Percentiles rank a stretch among this genome's conserved stretches.
Evolutionary conservation across 2,329 filamentous ascomycete species (phyloP).

Genomic region (Fusarium penzigii): DNA sequence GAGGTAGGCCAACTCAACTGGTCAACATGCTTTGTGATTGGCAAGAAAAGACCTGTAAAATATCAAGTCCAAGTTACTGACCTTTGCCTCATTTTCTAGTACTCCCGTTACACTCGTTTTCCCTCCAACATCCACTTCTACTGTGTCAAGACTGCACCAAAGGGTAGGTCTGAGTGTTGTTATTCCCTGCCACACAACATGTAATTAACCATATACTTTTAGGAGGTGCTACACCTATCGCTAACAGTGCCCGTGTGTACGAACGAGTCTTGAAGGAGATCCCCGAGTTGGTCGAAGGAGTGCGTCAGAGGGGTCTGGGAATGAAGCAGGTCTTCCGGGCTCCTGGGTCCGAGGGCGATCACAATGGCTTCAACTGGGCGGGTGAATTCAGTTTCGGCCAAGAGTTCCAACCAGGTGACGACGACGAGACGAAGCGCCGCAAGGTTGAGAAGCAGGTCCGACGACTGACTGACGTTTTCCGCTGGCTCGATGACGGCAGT

Average conservation of each 20-base stretch:
- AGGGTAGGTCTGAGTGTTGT: constrained; percentile 1
- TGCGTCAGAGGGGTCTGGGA: constrained; percentile 5
- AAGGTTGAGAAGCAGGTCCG: constrained; percentile 15
- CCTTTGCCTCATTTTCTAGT: background rate
- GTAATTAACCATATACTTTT: no score
- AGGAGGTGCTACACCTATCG: constrained; percentile 12
- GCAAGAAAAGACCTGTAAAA: no score
- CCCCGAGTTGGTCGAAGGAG: constrained; percentile 7
- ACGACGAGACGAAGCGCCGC: constrained; percentile 4
- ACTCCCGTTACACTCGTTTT: constrained; percentile 15
- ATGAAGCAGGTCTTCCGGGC: constrained; percentile 17
- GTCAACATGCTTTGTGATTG: no score
- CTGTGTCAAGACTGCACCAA: constrained; percentile 13
- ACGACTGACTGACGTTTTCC: constrained; percentile 10
- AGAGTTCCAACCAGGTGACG: constrained; percentile 1
- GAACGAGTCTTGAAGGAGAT: constrained; percentile 9
- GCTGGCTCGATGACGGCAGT: constrained; percentile 12
- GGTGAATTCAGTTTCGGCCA: constrained; percentile 15
- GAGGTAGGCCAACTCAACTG: constrained; percentile 1
- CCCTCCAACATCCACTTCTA: constrained; percentile 18
- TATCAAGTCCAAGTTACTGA: no score
- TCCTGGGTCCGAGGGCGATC: constrained; percentile 11
- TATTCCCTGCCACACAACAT: no score
- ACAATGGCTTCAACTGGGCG: constrained; percentile 15
- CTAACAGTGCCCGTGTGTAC: constrained; percentile 11